Percentiles rank a stretch among this genome's conserved stretches.
phyloP scores from a whole-genome alignment of 306 rosid genomes.

The Corylus heterophylla region DNA sequence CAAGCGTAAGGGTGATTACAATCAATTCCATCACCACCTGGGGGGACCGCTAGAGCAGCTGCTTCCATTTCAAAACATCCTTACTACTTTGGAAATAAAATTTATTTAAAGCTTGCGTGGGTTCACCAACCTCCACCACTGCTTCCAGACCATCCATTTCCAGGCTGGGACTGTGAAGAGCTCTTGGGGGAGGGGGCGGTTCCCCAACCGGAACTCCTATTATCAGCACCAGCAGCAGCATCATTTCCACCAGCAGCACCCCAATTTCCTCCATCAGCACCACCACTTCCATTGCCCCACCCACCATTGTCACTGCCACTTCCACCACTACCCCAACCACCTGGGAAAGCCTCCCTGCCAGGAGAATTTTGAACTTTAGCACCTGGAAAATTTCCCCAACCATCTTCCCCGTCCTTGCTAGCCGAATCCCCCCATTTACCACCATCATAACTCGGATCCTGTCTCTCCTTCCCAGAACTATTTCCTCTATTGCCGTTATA shows the following conservation, averaged over 20 bases:
- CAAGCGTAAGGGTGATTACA: not conserved
- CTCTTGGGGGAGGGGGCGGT: conserved; percentile 24
- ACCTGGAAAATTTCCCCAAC: conserved; percentile 69
- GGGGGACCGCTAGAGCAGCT: not conserved
- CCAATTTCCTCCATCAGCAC: conserved; percentile 30
- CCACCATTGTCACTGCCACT: conserved; percentile 32
- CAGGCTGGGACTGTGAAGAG: conserved; percentile 25
- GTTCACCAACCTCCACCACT: conserved; percentile 44
- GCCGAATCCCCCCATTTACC: conserved; percentile 78
- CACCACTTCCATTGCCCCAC: conserved; percentile 9
- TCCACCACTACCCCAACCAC: conserved; percentile 67
- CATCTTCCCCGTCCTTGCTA: conserved; percentile 63
- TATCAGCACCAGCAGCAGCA: conserved; percentile 16
- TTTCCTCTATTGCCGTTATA: conserved; percentile 55
- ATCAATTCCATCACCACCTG: not conserved
- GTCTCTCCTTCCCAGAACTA: conserved; percentile 53
- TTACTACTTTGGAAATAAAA: not conserved
- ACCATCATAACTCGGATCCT: conserved; percentile 60
- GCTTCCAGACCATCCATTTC: conserved; percentile 52
- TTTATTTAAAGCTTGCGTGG: not conserved
- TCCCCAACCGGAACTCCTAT: conserved; percentile 56
- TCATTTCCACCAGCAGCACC: conserved; percentile 37
- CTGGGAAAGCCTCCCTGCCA: conserved; percentile 88
- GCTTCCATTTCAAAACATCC: not conserved
- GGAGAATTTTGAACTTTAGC: conserved; percentile 83